A percentile compares a stretch with the other conserved stretches of the same genome.
These are phyloP conservation scores for Haplosporangium sp. DNA, from an alignment of 371 early-diverging fungal species.

Conservation along the genomic window DNA sequence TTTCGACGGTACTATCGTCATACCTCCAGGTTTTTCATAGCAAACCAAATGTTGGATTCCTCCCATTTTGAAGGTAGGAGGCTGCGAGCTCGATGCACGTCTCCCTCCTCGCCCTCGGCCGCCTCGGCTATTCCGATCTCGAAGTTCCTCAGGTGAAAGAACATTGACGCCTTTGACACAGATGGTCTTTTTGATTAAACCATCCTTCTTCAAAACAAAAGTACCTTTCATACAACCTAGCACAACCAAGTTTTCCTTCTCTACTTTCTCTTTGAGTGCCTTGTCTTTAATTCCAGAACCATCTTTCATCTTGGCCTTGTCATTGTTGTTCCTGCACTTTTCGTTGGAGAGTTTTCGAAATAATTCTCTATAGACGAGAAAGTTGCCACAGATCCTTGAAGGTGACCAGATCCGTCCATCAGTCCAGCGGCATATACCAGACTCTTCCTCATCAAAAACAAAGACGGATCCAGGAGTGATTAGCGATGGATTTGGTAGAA, in stretches of 20 bases:
- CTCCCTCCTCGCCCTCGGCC: not conserved
- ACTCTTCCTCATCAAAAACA: constrained; percentile 89
- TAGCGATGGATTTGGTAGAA: constrained; percentile 13
- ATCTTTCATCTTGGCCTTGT: constrained; percentile 30
- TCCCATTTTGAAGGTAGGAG: constrained; percentile 1
- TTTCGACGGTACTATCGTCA: not conserved
- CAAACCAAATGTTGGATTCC: constrained; percentile 36
- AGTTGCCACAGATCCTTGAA: constrained; percentile 81
- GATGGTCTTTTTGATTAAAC: constrained; percentile 72
- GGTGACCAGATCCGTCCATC: constrained; percentile 91
- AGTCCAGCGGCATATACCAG: constrained; percentile 92
- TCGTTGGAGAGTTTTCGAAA: constrained; percentile 61
- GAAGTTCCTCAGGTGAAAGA: constrained; percentile 11
- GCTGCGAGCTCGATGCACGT: not conserved
- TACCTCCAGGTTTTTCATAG: constrained; percentile 43
- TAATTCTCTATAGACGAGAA: constrained; percentile 81
- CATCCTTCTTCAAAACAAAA: constrained; percentile 68
- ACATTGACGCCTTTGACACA: constrained; percentile 57
- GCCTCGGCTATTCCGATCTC: not conserved
- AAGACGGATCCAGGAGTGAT: constrained; percentile 76
- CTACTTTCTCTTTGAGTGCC: constrained; percentile 20
- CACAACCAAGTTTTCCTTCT: constrained; percentile 32
- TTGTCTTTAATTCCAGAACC: constrained; percentile 26
- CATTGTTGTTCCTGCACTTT: constrained; percentile 38
- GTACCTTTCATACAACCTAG: constrained; percentile 56